These are phyloP conservation scores for Houttuynia cordata DNA, from an alignment of 164 flowering plant species.

Conservation along the genomic window DNA sequence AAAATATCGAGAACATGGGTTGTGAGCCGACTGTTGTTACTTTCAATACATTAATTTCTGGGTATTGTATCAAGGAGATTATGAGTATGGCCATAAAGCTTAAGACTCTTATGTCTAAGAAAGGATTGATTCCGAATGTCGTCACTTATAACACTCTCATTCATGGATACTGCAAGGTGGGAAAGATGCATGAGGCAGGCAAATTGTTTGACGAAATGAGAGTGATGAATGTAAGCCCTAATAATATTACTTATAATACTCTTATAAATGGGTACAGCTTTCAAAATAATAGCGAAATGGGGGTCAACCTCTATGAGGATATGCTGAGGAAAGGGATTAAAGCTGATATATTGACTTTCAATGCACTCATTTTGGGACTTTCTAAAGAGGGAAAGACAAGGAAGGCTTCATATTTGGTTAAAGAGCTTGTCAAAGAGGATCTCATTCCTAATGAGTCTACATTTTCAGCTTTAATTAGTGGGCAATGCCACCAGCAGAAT, in stretches of 20 bases:
- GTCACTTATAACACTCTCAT: conserved; percentile 67
- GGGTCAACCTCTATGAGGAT: conserved; percentile 47
- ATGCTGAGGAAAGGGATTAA: conserved; percentile 49
- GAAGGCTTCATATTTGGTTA: conserved; percentile 65
- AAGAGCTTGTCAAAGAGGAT: conserved; percentile 50
- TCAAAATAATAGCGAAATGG: conserved; percentile 52
- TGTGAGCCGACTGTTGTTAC: conserved; percentile 41
- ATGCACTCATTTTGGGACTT: conserved; percentile 65
- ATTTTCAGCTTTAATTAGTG: conserved; percentile 62
- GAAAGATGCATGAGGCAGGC: conserved; percentile 57
- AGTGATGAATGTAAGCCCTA: conserved; percentile 39
- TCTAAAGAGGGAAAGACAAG: conserved; percentile 84
- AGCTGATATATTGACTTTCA: conserved; percentile 66
- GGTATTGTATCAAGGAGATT: conserved; percentile 52
- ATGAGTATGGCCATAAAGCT: conserved; percentile 48
- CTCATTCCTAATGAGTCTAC: conserved; percentile 71
- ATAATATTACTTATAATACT: conserved; percentile 60
- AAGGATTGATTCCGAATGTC: conserved; percentile 36
- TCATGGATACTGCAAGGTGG: conserved; percentile 61
- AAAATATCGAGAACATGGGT: conserved; percentile 52
- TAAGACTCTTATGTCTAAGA: conserved; percentile 44
- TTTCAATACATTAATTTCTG: conserved; percentile 63
- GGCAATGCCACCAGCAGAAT: conserved; percentile 64
- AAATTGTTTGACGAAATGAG: conserved; percentile 64
- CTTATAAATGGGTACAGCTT: conserved; percentile 63